Conservation (phyloP, 2,329 filamentous ascomycete species). For the Sclerotinia glacialis region DNA sequence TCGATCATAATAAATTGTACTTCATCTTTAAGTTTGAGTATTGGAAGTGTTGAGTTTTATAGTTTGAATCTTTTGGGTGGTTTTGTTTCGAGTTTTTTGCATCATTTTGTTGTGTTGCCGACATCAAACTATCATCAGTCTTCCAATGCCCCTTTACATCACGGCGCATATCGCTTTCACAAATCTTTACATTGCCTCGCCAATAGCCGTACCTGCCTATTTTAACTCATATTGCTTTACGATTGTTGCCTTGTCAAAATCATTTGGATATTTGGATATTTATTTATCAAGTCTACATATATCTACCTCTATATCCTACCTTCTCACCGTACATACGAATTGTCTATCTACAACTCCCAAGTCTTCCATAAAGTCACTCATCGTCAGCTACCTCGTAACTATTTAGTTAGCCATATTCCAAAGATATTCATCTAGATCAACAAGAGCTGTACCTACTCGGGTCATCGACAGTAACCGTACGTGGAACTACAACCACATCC, state of each 20-base stretch:
- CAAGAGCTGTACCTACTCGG: not conserved
- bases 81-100: not conserved
- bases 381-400: not conserved
- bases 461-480: not conserved
- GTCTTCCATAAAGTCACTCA: too few species aligned
- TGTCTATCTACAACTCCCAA: not conserved
- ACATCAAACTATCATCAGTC: slow-evolving; percentile 2
- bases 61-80: slow-evolving; percentile 11
- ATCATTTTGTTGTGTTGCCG: not conserved
- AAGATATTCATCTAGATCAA: not conserved
- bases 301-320: not conserved
- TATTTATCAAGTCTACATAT: not conserved
- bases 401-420: not conserved
- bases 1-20: not conserved
- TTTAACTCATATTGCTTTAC: not conserved
- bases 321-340: not conserved
- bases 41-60: not conserved
- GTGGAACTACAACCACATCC: not conserved
- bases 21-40: slow-evolving; percentile 3
- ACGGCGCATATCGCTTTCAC: not conserved
- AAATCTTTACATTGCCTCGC: not conserved
- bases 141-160: not conserved
- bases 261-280: not conserved
- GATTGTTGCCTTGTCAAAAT: not conserved
- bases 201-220: not conserved